Evolutionary conservation across 2,329 filamentous ascomycete genomes (phyloP).

Genomic region (Paracoccidioides lutzii): DNA sequence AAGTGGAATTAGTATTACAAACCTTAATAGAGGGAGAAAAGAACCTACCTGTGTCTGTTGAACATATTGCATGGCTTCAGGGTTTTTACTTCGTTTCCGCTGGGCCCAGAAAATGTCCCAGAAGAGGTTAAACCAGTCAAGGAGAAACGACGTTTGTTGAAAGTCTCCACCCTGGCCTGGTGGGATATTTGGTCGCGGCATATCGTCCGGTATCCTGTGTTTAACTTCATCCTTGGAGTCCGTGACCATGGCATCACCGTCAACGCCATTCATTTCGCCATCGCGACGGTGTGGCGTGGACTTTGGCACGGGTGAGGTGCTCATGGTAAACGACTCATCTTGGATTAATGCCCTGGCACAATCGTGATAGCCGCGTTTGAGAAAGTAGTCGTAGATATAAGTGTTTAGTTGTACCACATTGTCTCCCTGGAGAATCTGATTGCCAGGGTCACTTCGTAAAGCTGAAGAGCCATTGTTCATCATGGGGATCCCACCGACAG

Average conservation of each 20-base stretch:
- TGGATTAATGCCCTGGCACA: slow-evolving; percentile 63
- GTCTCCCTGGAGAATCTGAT: slow-evolving; percentile 24
- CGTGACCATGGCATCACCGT: slow-evolving; percentile 67
- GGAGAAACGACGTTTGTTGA: slow-evolving; percentile 66
- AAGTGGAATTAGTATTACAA: neutral
- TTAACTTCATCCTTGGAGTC: slow-evolving; percentile 68
- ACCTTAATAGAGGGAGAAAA: neutral
- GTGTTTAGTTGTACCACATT: slow-evolving; percentile 43
- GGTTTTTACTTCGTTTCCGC: slow-evolving; percentile 53
- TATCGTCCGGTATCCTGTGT: slow-evolving; percentile 61
- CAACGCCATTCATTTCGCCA: slow-evolving; percentile 58
- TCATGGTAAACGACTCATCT: slow-evolving; percentile 48
- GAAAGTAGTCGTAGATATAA: slow-evolving; percentile 62
- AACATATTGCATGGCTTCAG: slow-evolving; percentile 61
- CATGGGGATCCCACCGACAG: slow-evolving; percentile 45
- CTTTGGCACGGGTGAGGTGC: slow-evolving; percentile 39
- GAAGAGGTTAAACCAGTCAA: slow-evolving; percentile 95
- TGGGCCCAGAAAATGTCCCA: slow-evolving; percentile 91
- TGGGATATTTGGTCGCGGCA: slow-evolving; percentile 52
- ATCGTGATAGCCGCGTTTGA: slow-evolving; percentile 73
- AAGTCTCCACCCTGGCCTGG: slow-evolving; percentile 41
- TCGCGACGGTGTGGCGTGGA: slow-evolving; percentile 57
- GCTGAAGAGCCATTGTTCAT: slow-evolving; percentile 39
- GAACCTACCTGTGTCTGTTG: slow-evolving; percentile 60
- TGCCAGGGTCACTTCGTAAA: slow-evolving; percentile 30